phyloP scores from a whole-genome alignment of 495 filamentous ascomycete species.

The Neurospora africana region DNA sequence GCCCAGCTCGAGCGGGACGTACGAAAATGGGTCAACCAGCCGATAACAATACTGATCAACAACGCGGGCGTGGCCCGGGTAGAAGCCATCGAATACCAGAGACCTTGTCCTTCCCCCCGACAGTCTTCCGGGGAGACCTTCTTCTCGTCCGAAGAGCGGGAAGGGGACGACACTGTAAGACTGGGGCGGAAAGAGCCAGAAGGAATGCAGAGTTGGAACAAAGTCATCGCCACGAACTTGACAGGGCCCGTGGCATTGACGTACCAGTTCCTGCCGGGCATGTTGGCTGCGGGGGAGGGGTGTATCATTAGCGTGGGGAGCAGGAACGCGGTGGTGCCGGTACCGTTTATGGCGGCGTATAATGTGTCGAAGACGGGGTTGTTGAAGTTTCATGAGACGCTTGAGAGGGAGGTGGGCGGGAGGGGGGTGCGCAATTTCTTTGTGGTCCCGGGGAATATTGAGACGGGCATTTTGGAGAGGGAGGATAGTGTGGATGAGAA shows the following conservation, averaged over 20 bases:
- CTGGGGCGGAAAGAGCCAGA: background rate
- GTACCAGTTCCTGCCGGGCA: background rate
- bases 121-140: background rate
- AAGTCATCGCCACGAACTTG: background rate
- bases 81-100: background rate
- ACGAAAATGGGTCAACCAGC: background rate
- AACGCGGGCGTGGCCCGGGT: background rate
- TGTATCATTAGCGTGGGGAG: background rate
- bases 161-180: too few species aligned
- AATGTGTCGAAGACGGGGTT: background rate
- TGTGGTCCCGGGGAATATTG: background rate
- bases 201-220: background rate
- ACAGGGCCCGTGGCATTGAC: background rate
- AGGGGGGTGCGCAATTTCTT: background rate
- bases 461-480: background rate
- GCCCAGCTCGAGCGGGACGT: background rate
- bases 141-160: too few species aligned
- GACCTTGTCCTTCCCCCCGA: background rate
- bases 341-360: background rate
- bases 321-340: background rate
- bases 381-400: background rate
- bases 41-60: background rate
- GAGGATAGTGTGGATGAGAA: background rate
- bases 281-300: background rate
- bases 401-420: background rate